Percentiles rank a stretch among this genome's conserved stretches.
phyloP scores from a whole-genome alignment of 306 rosid genomes.

The Trifolium dubium region DNA sequence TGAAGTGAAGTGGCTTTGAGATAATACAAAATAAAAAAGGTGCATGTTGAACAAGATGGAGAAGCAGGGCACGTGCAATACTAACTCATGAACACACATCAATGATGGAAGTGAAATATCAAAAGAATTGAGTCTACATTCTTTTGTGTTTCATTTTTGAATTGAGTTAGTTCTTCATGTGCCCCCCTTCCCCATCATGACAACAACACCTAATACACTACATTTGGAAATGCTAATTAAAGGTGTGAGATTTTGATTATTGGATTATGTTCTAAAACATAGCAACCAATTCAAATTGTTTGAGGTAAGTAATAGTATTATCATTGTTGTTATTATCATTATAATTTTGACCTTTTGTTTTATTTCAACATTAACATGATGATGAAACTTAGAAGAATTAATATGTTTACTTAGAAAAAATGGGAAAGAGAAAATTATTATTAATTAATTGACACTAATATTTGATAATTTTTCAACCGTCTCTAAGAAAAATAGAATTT shows the following conservation, averaged over 20 bases:
- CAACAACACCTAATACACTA: conserved; percentile 60
- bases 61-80: conserved; percentile 99
- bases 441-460: too few relatives aligned
- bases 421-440: too few relatives aligned
- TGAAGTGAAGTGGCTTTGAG: not conserved
- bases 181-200: conserved; percentile 99
- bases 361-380: conserved; percentile 33
- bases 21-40: conserved; percentile 39
- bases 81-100: conserved; percentile 56
- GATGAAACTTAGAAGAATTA: conserved; percentile 3
- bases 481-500: too few relatives aligned
- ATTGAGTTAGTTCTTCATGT: conserved; percentile 90
- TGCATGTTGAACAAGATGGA: conserved; percentile 94
- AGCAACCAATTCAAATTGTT: conserved; percentile 3
- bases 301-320: conserved; percentile 35
- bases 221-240: conserved; percentile 44
- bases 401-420: not conserved
- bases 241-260: not conserved
- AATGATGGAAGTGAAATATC: not conserved
- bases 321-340: not conserved
- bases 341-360: not conserved
- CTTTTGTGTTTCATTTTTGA: not conserved
- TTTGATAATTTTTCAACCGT: too few relatives aligned
- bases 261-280: conserved; percentile 17
- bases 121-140: conserved; percentile 35